These are phyloP conservation scores for Panus rudis DNA, from an alignment of 768 basidiomycete genomes.

Conservation along the genomic window DNA sequence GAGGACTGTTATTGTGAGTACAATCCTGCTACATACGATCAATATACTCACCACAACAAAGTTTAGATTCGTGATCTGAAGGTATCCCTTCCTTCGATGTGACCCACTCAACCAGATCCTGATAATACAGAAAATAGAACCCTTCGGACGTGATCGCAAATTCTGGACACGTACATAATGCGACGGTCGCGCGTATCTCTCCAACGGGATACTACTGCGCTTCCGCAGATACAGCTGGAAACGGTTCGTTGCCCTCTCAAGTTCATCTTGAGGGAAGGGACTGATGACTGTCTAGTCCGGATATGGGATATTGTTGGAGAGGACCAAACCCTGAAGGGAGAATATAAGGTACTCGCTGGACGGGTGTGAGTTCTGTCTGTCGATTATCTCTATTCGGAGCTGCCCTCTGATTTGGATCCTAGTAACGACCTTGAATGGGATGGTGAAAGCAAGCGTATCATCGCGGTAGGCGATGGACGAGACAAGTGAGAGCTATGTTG, in stretches of 20 bases:
- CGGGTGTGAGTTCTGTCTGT: conserved; percentile 45
- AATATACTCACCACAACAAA: not conserved
- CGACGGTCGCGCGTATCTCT: conserved; percentile 86
- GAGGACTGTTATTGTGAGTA: conserved; percentile 74
- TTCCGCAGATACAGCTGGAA: conserved; percentile 78
- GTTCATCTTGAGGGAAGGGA: not conserved
- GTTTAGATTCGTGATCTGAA: conserved; percentile 75
- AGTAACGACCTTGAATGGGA: conserved; percentile 97
- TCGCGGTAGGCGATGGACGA: conserved; percentile 87
- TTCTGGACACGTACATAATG: conserved; percentile 73
- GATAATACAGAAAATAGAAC: conserved; percentile 40
- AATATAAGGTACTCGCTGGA: conserved; percentile 70
- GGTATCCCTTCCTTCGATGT: conserved; percentile 35
- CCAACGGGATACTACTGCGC: conserved; percentile 95
- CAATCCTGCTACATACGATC: not conserved
- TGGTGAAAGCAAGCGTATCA: conserved; percentile 92
- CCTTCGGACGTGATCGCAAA: conserved; percentile 58
- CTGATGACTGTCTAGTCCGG: conserved; percentile 43
- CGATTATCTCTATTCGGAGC: not conserved
- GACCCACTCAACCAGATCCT: conserved; percentile 3
- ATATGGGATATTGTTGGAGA: conserved; percentile 92
- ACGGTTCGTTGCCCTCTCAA: conserved; percentile 40
- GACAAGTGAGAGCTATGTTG: conserved; percentile 55
- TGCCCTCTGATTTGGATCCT: not conserved
- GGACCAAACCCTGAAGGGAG: conserved; percentile 75